phyloP scores from a whole-genome alignment of 176 grass and related monocot species.

The Paspalum vaginatum region DNA sequence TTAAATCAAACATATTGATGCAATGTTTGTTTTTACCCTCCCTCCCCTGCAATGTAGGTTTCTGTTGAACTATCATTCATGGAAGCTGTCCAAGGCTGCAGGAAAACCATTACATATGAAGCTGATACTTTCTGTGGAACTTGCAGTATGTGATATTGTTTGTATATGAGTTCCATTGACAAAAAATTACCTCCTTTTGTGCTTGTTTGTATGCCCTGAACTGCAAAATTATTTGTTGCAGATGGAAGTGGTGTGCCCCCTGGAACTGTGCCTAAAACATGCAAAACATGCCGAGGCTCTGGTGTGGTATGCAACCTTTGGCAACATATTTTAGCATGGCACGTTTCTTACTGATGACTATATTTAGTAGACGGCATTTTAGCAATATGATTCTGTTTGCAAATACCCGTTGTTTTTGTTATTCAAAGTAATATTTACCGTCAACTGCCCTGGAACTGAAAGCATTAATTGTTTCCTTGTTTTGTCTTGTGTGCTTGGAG shows the following conservation, averaged over 20 bases:
- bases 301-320: slow-evolving; percentile 67
- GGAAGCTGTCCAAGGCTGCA: slow-evolving; percentile 97
- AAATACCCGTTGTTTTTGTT: neutral
- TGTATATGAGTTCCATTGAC: slow-evolving; percentile 12
- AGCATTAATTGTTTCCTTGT: slow-evolving; percentile 1
- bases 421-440: slow-evolving; percentile 16
- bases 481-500: neutral
- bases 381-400: neutral
- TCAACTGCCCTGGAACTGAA: neutral
- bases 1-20: slow-evolving; percentile 17
- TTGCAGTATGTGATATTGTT: slow-evolving; percentile 75
- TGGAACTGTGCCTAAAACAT: slow-evolving; percentile 92
- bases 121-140: slow-evolving; percentile 72
- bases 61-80: slow-evolving; percentile 91
- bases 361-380: neutral
- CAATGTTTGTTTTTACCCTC: slow-evolving; percentile 27
- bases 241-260: slow-evolving; percentile 92
- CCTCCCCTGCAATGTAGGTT: slow-evolving; percentile 51
- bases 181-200: neutral
- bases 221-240: slow-evolving; percentile 46
- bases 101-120: slow-evolving; percentile 82
- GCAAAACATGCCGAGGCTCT: slow-evolving; percentile 84
- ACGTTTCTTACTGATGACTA: slow-evolving; percentile 7
- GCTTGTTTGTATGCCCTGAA: slow-evolving; percentile 18
- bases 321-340: slow-evolving; percentile 22